A percentile compares a stretch with the other conserved stretches of the same genome.
Conservation (phyloP, 2,329 filamentous ascomycete genomes). For the Coniochaeta pulveracea region DNA sequence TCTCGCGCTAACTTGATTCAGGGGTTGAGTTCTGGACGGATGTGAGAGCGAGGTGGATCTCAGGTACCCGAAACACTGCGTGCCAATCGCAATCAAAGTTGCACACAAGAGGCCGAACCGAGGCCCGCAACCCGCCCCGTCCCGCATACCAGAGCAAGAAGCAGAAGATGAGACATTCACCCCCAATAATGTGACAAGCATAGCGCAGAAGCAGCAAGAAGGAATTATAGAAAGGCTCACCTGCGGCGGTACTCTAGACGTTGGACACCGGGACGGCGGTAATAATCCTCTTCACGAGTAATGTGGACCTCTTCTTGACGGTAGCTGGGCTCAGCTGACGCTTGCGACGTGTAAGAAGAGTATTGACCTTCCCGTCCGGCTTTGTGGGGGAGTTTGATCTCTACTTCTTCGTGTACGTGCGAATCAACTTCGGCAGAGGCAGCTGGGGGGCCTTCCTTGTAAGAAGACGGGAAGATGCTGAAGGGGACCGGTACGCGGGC, state of each 20-base stretch:
- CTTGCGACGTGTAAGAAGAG: conserved; percentile 59
- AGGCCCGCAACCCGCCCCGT: background rate
- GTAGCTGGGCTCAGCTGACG: conserved; percentile 53
- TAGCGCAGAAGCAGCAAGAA: conserved; percentile 9
- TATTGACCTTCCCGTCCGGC: conserved; percentile 97
- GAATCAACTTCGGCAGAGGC: conserved; percentile 25
- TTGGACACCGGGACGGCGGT: conserved; percentile 56
- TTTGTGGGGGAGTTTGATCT: conserved; percentile 69
- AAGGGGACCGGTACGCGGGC: conserved; percentile 97
- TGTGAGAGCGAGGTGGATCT: too few relatives aligned
- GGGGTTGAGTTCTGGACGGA: too few relatives aligned
- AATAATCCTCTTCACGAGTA: conserved; percentile 66
- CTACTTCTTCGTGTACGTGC: conserved; percentile 77
- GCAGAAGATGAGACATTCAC: too few relatives aligned
- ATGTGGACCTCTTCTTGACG: conserved; percentile 77
- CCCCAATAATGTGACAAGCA: too few relatives aligned
- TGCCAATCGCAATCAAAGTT: background rate
- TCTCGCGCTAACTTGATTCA: too few relatives aligned
- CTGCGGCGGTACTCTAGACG: conserved; percentile 41
- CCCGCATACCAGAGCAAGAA: background rate
- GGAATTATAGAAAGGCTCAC: conserved; percentile 28
- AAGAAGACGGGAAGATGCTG: conserved; percentile 57
- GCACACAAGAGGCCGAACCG: background rate
- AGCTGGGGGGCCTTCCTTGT: conserved; percentile 26
- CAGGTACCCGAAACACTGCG: too few relatives aligned